Evolutionary conservation across 1,284 basidiomycete genomes (phyloP), one percentile per base, ranked within the genome.

Genomic region (Kwoniella shivajii): DNA sequence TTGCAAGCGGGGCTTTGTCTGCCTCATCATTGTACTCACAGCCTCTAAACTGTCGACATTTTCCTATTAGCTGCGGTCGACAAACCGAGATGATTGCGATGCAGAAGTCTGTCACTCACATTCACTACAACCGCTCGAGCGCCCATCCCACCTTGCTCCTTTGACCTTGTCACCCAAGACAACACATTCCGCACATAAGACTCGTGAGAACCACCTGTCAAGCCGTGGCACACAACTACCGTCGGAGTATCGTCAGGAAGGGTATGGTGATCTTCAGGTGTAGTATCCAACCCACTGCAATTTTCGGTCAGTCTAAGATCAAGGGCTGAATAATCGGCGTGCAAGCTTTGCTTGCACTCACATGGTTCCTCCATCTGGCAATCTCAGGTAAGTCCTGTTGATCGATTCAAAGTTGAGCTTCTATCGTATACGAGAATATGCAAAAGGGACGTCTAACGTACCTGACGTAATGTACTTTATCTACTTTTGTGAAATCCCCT

Each of bases 161-260:
- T 82, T 14, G 88, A 83, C 47, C 71, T 72, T 24, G 84, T 82
- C 64, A 87, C 86, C 57, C 85, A 86, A 44, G 84, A 82, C 6
- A 95, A 78, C 46, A 95, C 82, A 26, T 89, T 86, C 59, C 91
- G 82, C 39, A 96, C 89, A 70, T 95, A 95, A 20, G 88, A 84
- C 81, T 95, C 93, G 73, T 93, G 85, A 13, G 89, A 91, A 26
- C 91, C 92, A 72, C 92, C 92, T 6, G 90, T 91, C 44, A 95
- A 79, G 18, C 92, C 92, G 69, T 96, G 93, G 31, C 69, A 74
- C 60, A 87, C 80, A 10, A 92, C 87, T 48, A 97, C 80, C 39
- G 94, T 86, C 3, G 93, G 92, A 1, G 88, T 83, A 58, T 87
- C 84, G 22, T 85, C 81, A 27, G 79, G 75, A 10, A 88, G 69